Evolutionary conservation across 1,284 basidiomycete species (phyloP).

Genomic region (Ganoderma leucocontextum): DNA sequence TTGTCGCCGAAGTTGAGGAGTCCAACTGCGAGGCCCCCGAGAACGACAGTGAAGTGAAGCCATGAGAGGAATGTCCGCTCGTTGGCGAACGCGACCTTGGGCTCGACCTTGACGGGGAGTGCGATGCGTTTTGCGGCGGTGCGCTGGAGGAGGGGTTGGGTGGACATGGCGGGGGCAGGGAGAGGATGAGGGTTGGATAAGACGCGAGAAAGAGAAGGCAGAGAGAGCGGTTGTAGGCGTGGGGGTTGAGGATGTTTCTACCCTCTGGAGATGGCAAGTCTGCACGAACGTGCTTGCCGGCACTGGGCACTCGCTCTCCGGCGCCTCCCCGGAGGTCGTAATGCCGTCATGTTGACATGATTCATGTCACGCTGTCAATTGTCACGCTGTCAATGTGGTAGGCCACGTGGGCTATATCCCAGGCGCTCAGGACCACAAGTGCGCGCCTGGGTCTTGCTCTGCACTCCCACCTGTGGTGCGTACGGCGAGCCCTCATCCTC

Average conservation of each 20-base stretch:
- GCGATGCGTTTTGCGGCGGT: constrained; percentile 96
- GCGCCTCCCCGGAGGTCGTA: constrained; percentile 6
- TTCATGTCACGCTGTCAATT: constrained; percentile 20
- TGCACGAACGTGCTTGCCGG: constrained; percentile 45
- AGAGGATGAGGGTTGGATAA: constrained; percentile 20
- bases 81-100: constrained; percentile 96
- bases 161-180: constrained; percentile 76
- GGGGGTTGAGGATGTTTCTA: constrained; percentile 23
- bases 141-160: constrained; percentile 96
- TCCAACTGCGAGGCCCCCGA: constrained; percentile 95
- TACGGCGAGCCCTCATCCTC: neutral
- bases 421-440: neutral
- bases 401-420: constrained; percentile 28
- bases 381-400: no score
- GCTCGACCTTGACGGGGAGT: constrained; percentile 92
- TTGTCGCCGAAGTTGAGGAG: constrained; percentile 96
- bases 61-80: constrained; percentile 96
- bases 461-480: no score
- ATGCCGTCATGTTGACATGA: constrained; percentile 12
- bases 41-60: constrained; percentile 95
- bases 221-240: constrained; percentile 19
- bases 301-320: constrained; percentile 25
- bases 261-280: constrained; percentile 34
- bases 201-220: constrained; percentile 21
- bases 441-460: neutral